Evolutionary conservation across 2,329 filamentous ascomycete species (phyloP).

Genomic region (Whalleya microplaca): DNA sequence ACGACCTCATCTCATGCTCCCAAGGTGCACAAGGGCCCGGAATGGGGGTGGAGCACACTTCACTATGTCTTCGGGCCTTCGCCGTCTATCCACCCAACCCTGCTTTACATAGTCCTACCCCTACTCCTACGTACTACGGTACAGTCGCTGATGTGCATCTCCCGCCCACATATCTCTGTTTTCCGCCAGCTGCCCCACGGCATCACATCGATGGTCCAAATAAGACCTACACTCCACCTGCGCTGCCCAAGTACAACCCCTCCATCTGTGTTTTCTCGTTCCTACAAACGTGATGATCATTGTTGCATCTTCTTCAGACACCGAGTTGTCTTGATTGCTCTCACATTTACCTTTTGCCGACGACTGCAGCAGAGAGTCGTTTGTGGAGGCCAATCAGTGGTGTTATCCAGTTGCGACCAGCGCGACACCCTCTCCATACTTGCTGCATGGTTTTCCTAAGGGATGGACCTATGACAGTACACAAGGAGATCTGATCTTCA

Average conservation of each 20-base stretch:
- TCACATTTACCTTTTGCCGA: conserved; percentile 28
- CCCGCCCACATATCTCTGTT: conserved; percentile 36
- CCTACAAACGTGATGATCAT: conserved; percentile 31
- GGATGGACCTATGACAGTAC: conserved; percentile 30
- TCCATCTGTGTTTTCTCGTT: conserved; percentile 33
- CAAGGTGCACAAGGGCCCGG: conserved; percentile 19
- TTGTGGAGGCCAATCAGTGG: conserved; percentile 22
- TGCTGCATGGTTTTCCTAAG: conserved; percentile 26
- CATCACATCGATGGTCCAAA: conserved; percentile 38
- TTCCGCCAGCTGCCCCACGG: conserved; percentile 39
- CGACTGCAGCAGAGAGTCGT: conserved; percentile 22
- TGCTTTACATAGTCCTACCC: conserved; percentile 29
- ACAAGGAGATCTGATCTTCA: conserved; percentile 29
- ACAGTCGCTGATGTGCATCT: conserved; percentile 37
- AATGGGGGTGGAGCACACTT: conserved; percentile 29
- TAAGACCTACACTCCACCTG: conserved; percentile 38
- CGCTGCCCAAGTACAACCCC: conserved; percentile 37
- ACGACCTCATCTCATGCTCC: conserved; percentile 19
- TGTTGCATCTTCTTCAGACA: conserved; percentile 30
- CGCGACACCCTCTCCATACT: conserved; percentile 27
- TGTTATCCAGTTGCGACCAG: conserved; percentile 21
- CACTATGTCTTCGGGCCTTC: conserved; percentile 29
- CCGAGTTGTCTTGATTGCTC: conserved; percentile 32
- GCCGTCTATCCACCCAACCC: conserved; percentile 34
- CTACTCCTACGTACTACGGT: conserved; percentile 30